Conservation (phyloP, 805 yeast genomes). For the Metschnikowia similis region DNA sequence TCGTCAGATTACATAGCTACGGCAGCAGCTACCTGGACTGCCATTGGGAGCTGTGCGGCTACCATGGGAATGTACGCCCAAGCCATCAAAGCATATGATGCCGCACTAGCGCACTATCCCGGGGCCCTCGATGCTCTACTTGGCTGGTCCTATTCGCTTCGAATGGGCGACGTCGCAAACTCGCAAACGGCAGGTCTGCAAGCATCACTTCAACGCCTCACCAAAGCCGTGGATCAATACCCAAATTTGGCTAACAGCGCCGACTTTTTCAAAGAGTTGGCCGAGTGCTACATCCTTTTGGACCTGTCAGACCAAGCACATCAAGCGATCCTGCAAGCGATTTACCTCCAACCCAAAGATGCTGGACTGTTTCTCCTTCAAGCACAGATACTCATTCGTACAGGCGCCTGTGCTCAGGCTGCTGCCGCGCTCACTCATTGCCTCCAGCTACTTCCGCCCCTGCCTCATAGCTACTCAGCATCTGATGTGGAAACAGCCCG, state of each 20-base stretch:
- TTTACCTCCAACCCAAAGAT: constrained; percentile 36
- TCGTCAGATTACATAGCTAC: constrained; percentile 1
- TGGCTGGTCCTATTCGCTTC: constrained; percentile 40
- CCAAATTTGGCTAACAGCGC: constrained; percentile 38
- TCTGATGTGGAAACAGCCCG: constrained; percentile 46
- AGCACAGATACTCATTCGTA: constrained; percentile 46
- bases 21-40: constrained; percentile 42
- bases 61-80: constrained; percentile 34
- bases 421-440: constrained; percentile 44
- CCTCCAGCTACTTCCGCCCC: constrained; percentile 37
- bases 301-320: constrained; percentile 52
- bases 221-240: constrained; percentile 32
- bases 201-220: constrained; percentile 38
- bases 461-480: constrained; percentile 19
- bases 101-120: constrained; percentile 41
- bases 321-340: constrained; percentile 41
- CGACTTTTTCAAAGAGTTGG: constrained; percentile 44
- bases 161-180: constrained; percentile 34
- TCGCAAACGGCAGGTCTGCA: constrained; percentile 39
- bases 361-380: constrained; percentile 45
- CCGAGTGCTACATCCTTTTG: constrained; percentile 46
- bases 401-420: constrained; percentile 44
- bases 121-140: constrained; percentile 36
- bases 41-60: constrained; percentile 45
- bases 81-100: constrained; percentile 43